Evolutionary conservation across 441 rosid species (phyloP), one percentile per base, ranked within the genome.

Genomic region (Gossypium davidsonii): DNA sequence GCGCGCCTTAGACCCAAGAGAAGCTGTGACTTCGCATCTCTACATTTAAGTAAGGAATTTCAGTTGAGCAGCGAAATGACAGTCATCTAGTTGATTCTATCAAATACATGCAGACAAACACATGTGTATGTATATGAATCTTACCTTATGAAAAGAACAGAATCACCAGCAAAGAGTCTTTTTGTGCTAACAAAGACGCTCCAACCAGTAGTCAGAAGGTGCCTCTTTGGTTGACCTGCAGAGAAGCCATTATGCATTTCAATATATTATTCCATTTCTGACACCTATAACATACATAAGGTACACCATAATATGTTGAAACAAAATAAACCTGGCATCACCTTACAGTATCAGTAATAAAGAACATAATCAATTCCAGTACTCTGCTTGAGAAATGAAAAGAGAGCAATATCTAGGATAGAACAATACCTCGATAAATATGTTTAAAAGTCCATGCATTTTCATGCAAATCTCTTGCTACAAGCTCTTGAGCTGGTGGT

Each of bases 151-250:
- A 91, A 91, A 42, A 93, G 86, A 81, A 93, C 97, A 14, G 98
- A 91, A 80, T 93, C 98, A 20, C 98, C 96, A 73, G 98, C 92
- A 74, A 90, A 84, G 59, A 93, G 98, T 78, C 97, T 88, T 78
- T 93, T 93, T 5, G 89, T 88, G 88, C 97, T 90, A 25, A 93
- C 94, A 83, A 93, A 91, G 17, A 93, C 92, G 73, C 98, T 93
- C 98, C 98, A 93, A 28, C 98, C 98, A 23, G 98, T 91, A 61
- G 98, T 93, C 60, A 93, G 88, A 79, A 93, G 73, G 74, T 91
- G 98, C 63, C 98, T 84, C 75, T 93, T 93, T 18, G 97, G 98
- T 73, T 93, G 98, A 59, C 98, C 98, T 91, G 86, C 61, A 78
- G 57, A 21, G 14, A 73, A 51, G 61, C 8, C 39, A 73, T 6